phyloP scores from a whole-genome alignment of 108 stramenopile species.

The Nannochloropsis gaditana region DNA sequence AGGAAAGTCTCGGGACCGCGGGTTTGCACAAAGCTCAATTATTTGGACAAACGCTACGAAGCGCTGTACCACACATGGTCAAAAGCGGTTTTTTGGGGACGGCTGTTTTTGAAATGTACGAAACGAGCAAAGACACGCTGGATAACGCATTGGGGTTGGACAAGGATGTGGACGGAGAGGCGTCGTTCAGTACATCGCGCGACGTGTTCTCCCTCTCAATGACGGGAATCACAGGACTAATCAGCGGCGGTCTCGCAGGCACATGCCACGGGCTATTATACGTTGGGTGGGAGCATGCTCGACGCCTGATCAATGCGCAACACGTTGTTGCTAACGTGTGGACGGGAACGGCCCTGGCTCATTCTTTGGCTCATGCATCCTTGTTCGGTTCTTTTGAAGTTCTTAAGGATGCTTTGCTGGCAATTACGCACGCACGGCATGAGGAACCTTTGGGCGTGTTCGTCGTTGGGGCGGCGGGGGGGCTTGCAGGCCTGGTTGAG shows the following conservation, averaged over 20 bases:
- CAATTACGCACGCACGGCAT: not conserved
- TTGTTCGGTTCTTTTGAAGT: not conserved
- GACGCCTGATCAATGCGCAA: not conserved
- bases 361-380: not conserved
- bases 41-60: not conserved
- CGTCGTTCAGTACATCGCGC: not conserved
- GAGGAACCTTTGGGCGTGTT: not conserved
- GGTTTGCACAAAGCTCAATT: not conserved
- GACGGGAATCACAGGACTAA: not conserved
- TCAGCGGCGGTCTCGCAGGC: not conserved
- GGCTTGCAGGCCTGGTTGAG: not conserved
- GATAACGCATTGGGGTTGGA: not conserved
- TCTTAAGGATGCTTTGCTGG: not conserved
- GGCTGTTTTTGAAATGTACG: conserved; percentile 14
- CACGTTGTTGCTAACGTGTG: not conserved
- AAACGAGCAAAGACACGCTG: not conserved
- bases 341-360: not conserved
- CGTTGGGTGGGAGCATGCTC: conserved; percentile 10
- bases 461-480: not conserved
- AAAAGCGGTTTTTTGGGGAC: conserved; percentile 4
- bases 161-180: not conserved
- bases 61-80: not conserved
- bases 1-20: not conserved
- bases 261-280: conserved; percentile 15
- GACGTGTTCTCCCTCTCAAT: not conserved